Evolutionary conservation across 139 green algal genomes (phyloP).

Genomic region (Micromonas pusilla): DNA sequence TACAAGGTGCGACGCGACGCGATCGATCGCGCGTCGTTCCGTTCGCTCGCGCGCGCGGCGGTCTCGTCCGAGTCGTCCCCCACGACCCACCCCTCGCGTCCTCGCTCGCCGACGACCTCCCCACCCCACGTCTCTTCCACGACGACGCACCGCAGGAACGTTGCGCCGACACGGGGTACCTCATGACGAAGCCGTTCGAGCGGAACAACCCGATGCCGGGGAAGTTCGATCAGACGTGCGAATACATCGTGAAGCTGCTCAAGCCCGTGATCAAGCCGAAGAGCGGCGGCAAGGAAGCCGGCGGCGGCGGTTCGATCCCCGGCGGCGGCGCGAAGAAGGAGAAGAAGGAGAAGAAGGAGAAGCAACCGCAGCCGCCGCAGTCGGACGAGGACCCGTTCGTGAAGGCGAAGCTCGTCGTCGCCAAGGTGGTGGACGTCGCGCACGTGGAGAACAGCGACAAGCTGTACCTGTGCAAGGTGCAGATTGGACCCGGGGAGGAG

Average conservation of each 20-base stretch:
- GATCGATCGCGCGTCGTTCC: not conserved
- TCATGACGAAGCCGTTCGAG: slow-evolving; percentile 35
- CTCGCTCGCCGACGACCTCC: not conserved
- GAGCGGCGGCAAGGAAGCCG: not conserved
- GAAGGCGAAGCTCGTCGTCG: slow-evolving; percentile 24
- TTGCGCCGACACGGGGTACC: slow-evolving; percentile 25
- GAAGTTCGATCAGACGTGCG: slow-evolving; percentile 17
- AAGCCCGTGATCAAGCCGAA: slow-evolving; percentile 31
- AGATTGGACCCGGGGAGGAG: slow-evolving; percentile 18
- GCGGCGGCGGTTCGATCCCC: no score
- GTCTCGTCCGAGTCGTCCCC: not conserved
- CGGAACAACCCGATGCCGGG: slow-evolving; percentile 33
- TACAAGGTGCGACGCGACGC: slow-evolving; percentile 7
- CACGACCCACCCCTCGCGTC: not conserved
- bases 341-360: slow-evolving; percentile 15
- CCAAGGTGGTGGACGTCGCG: slow-evolving; percentile 15
- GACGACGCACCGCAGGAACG: no score
- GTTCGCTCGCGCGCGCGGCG: not conserved
- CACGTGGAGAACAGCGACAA: slow-evolving; percentile 30
- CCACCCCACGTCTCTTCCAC: not conserved
- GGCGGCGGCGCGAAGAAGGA: slow-evolving; percentile 20
- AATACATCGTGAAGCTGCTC: slow-evolving; percentile 28
- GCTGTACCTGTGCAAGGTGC: slow-evolving; percentile 33
- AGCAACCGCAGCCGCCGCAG: not conserved
- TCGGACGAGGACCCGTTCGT: slow-evolving; percentile 18